Base-by-base conservation (phyloP, 2,329 filamentous ascomycete species). In the Curvularia hawaiiensis region DNA sequence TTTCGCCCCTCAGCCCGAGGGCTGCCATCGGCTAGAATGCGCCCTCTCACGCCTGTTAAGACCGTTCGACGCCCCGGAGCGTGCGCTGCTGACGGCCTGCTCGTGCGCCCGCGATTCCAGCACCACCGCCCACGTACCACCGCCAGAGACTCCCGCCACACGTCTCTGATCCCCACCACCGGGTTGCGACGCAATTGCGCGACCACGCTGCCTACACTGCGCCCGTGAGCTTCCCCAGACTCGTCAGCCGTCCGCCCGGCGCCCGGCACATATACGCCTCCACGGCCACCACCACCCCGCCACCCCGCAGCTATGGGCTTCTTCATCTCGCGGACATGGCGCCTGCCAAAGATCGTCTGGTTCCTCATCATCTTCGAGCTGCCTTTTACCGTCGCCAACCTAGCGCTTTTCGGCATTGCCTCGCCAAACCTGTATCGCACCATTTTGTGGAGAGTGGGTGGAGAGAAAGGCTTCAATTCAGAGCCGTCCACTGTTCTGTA, bases 361-460 rank as follows among this genome's bases (percentile, higher is more conserved):
- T 80, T 73, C 48, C 79, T 90, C 62, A 85, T 93, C 79, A 69
- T 85, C 49, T 70, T 87, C 50, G 90, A 94, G 77, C 82, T 93
- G 51, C 76, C 79, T 38, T 83, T 87, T 61, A 85, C 88, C 24
- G 80, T 94, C 54, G 83, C 86, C 16, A 78, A 85, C 49, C 83
- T 94, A 62, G 83, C 90, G 38, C 82, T 93, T 51, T 90, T 90
- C 72, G 89, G 86, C 64, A 86, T 93, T 68, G 84, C 89, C 33
- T 87, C 90, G 65, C 90, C 90, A 16, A 84, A 92, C 73, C 81
- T 88, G 52, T 93, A 88, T 75, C 85, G 90, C 46, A 88, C 86
- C 9, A 84, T 83, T 63, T 79, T 93, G 67, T 94, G 90, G 90
- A 80, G 83, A 70, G 86, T 92, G 67, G 90, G 90, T 61, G 86